Evolutionary conservation across 225 moss, liverwort and hornwort genomes (phyloP), one percentile per base, ranked within the genome.

Genomic region (Ulota crispa): DNA sequence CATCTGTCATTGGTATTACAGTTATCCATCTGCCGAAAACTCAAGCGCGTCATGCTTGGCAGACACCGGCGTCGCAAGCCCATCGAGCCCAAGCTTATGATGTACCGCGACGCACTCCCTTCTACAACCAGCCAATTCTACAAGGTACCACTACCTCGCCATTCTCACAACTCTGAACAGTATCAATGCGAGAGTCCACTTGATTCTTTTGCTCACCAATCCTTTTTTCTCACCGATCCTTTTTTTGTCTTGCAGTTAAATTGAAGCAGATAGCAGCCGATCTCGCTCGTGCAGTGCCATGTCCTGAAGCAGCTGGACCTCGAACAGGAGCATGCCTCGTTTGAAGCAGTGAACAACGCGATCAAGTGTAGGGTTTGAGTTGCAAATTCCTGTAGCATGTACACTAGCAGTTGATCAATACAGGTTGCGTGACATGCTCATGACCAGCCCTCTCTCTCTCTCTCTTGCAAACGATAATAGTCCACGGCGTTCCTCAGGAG

Each of bases 31-130:
- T 85, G 87, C 78, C 83, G 64, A 73, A 82, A 79, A 39, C 72
- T 87, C 41, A 90, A 87, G 83, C 87, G 87, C 45, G 57, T 87
- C 52, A 55, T 90, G 56, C 76, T 90, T 28, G 83, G 87, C 15
- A 83, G 67, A 68, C 78, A n/a, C 68, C 83, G 52, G 50, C 79
- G 64, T 64, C 18, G 42, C 67, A 85, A 87, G 57, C 21, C 66
- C 53, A 67, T 78, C 32, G 87, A 90, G 68, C 83, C 90, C 64
- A 87, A 83, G 83, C 81, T 79, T 18, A 57, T 59, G 81, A 63
- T 52, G 76, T 82, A 83, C 60, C 68, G 81, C 83, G 83, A 83
- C 41, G 75, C 83, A 54, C 75, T 76, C 4, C 21, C 79, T 50
- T 81, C 81, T 75, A 72, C 81, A 64, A 43, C 76, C 7, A 87